These are phyloP conservation scores for Coniochaeta sp. DNA, from an alignment of 2,329 filamentous ascomycete genomes.

Conservation along the genomic window DNA sequence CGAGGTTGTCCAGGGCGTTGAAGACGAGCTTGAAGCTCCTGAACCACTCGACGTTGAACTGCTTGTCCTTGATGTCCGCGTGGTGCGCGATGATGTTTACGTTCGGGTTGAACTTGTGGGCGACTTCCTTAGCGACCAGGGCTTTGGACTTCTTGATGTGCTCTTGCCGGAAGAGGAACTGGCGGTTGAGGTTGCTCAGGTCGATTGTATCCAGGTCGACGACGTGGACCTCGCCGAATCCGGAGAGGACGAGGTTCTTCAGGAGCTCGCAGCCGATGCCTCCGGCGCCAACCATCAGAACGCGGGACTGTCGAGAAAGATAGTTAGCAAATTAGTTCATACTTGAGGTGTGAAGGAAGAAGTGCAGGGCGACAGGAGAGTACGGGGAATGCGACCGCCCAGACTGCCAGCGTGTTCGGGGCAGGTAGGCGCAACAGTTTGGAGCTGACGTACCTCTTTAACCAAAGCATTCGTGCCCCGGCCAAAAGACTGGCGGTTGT, in stretches of 20 bases:
- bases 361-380: too few relatives aligned
- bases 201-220: constrained; percentile 98
- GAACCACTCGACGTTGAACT: constrained; percentile 89
- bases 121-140: constrained; percentile 86
- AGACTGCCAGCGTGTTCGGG: not conserved
- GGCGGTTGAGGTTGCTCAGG: constrained; percentile 92
- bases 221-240: constrained; percentile 88
- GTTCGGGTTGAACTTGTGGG: constrained; percentile 81
- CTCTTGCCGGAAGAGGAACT: constrained; percentile 93
- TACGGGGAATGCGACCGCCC: too few relatives aligned
- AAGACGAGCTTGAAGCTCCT: constrained; percentile 77
- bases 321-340: not conserved
- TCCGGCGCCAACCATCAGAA: constrained; percentile 91
- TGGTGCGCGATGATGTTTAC: constrained; percentile 84
- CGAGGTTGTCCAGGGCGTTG: constrained; percentile 94
- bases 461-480: constrained; percentile 54
- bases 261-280: constrained; percentile 96
- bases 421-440: constrained; percentile 1
- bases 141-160: constrained; percentile 98
- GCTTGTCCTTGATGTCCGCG: constrained; percentile 85
- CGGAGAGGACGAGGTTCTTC: constrained; percentile 88
- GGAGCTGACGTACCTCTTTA: constrained; percentile 53
- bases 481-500: constrained; percentile 61
- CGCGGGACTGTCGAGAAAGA: constrained; percentile 55
- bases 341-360: too few relatives aligned